A percentile compares a stretch with the other conserved stretches of the same genome.
These are phyloP conservation scores for Gymnopilus dilepis DNA, from an alignment of 768 basidiomycete species.

Conservation along the genomic window DNA sequence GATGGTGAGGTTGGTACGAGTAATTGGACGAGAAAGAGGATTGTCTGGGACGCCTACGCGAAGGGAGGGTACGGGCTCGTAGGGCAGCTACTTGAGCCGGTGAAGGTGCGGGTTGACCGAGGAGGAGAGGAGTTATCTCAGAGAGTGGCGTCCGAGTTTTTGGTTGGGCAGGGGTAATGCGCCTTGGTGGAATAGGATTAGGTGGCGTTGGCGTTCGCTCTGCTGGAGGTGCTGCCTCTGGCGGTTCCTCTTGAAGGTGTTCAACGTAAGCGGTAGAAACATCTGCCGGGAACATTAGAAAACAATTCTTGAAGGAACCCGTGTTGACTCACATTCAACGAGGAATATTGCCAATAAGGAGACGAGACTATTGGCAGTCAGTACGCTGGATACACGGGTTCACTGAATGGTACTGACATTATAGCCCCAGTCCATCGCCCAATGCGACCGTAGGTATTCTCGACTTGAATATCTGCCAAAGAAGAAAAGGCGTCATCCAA, in stretches of 20 bases:
- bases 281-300: too few species aligned
- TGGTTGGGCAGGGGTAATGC: not conserved
- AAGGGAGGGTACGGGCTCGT: not conserved
- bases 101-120: not conserved
- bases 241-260: conserved; percentile 64
- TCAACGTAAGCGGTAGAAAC: conserved; percentile 82
- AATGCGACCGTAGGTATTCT: conserved; percentile 49
- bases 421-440: conserved; percentile 71
- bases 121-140: not conserved
- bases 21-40: not conserved
- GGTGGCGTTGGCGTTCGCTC: conserved; percentile 18
- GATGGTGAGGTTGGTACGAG: not conserved
- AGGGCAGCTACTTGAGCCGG: not conserved
- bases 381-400: not conserved
- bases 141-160: not conserved
- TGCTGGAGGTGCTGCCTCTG: conserved; percentile 47
- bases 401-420: conserved; percentile 55
- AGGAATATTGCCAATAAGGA: conserved; percentile 77
- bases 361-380: not conserved
- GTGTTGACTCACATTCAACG: conserved; percentile 74
- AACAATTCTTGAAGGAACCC: too few species aligned
- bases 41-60: not conserved
- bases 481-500: conserved; percentile 77
- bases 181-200: not conserved
- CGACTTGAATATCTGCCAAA: conserved; percentile 52